Evolutionary conservation across 306 rosid genomes (phyloP).

Genomic region (Trifolium repens): DNA sequence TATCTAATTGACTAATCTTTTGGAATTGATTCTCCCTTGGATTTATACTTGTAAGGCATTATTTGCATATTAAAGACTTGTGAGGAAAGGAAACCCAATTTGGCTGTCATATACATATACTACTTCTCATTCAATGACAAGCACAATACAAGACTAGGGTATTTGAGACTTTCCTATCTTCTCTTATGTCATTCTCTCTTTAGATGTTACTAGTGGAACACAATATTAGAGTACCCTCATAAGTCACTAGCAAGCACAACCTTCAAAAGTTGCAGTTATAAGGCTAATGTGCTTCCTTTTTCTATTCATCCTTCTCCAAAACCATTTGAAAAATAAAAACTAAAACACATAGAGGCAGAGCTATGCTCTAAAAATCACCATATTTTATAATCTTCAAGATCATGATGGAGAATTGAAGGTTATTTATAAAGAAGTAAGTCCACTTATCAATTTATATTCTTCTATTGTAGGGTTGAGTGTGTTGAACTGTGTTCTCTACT

Average conservation of each 20-base stretch:
- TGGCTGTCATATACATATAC: no score
- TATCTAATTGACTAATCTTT: no score
- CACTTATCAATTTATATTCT: conserved; percentile 14
- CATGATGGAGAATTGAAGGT: conserved; percentile 20
- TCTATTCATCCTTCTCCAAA: conserved; percentile 5
- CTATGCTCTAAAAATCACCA: neutral
- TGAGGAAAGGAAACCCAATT: no score
- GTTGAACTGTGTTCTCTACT: neutral
- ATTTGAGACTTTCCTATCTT: conserved; percentile 29
- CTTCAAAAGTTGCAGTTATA: neutral
- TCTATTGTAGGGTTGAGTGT: neutral
- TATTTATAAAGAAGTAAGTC: conserved; percentile 33
- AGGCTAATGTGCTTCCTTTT: conserved; percentile 20
- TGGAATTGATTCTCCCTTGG: no score
- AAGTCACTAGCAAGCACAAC: conserved; percentile 4
- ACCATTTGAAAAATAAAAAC: neutral
- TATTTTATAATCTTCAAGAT: neutral
- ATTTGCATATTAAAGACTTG: no score
- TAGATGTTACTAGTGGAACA: neutral
- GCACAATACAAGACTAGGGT: neutral
- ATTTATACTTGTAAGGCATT: no score
- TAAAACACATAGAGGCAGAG: conserved; percentile 18
- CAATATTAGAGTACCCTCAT: neutral
- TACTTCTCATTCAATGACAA: conserved; percentile 6
- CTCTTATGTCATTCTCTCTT: neutral